Evolutionary conservation across 768 basidiomycete species (phyloP), one percentile per base, ranked within the genome.

Genomic region (Lepiota venenata): DNA sequence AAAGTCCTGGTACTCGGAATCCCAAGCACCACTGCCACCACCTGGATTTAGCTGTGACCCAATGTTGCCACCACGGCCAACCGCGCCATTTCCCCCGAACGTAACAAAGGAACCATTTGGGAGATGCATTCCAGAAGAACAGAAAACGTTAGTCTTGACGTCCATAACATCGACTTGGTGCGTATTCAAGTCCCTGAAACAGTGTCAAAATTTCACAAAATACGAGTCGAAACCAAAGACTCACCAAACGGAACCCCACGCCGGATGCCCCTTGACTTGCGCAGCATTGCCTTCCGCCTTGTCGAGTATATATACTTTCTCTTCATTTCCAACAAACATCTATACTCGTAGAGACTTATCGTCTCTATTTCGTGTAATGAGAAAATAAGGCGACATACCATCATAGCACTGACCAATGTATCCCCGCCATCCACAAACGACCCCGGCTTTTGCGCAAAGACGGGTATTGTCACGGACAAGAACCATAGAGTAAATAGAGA

Each of bases 301-400:
- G 75, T 97, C 93, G n/a, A 94, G 72, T 18, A 94, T 88, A 70
- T 94, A 95, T 32, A 95, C 87, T 66, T 84, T 91, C 60, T 91
- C 74, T 6, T 79, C 72, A 58, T 86, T 89, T 29, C 89, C 91
- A 48, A 93, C 70, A 67, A 93, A 91, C 81, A 88, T 83, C 88
- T 88, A 63, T 20, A 60, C 38, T 45, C 53, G 21, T 45, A 47
- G 20, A 25, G 21, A 15, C 20, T 52, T 38, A 21, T 35, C 27
- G 22, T 43, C 15, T 50, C 47, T 41, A 7, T 44, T 55, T 16
- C 18, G n/a, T 12, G 6, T 16, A 21, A 47, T 43, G 38, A 52
- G 29, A 36, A 37, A 69, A 51, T 38, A 20, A 22, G 52, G 16
- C 56, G 29, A 59, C 69, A 36, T 38, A 80, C 78, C 79, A 80